Conservation (phyloP, 208 protist species). For the Trypanosoma theileri region DNA sequence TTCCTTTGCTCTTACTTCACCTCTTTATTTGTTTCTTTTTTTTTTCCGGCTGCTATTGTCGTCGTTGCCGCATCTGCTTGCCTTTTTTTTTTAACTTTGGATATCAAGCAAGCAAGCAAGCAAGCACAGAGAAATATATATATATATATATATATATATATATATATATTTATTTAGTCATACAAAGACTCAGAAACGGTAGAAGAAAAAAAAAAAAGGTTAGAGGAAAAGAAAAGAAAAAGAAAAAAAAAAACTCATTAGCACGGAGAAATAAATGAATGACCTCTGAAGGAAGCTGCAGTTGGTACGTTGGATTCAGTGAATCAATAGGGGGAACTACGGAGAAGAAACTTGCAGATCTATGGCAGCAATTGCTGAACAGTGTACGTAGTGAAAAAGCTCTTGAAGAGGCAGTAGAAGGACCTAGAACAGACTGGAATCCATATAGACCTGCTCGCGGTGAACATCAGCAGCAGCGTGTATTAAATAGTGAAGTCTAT, state of each 20-base stretch:
- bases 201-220: background rate
- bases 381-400: conserved; percentile 46
- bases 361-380: conserved; percentile 45
- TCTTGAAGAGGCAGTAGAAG: conserved; percentile 36
- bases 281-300: conserved; percentile 16
- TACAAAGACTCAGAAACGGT: background rate
- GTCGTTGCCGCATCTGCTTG: background rate
- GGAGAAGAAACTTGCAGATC: conserved; percentile 43
- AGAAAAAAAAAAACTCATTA: background rate
- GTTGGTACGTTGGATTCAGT: conserved; percentile 41
- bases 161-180: background rate
- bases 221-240: background rate
- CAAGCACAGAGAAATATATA: too few relatives aligned
- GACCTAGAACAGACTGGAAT: conserved; percentile 62
- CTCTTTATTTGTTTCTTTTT: conserved; percentile 25
- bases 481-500: conserved; percentile 72
- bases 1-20: conserved; percentile 17
- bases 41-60: conserved; percentile 9
- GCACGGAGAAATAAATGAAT: conserved; percentile 24
- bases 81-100: background rate
- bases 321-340: conserved; percentile 39
- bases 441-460: conserved; percentile 74
- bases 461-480: conserved; percentile 41
- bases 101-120: conserved; percentile 2
- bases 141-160: background rate